Evolutionary conservation across 352 stramenopile genomes (phyloP).

Genomic region (Globisporangium cederbergense): DNA sequence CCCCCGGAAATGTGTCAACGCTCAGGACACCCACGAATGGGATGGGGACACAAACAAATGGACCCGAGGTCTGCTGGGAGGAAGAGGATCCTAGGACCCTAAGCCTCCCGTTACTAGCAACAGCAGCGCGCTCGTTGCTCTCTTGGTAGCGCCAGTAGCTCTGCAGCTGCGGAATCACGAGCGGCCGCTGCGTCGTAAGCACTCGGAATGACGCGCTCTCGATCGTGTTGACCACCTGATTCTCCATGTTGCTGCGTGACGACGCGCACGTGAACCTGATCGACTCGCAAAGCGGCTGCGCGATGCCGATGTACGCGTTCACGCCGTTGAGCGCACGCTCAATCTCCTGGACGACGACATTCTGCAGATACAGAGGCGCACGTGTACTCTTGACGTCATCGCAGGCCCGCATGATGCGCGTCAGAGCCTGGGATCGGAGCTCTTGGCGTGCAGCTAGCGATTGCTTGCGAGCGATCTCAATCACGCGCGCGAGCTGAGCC

Average conservation of each 20-base stretch:
- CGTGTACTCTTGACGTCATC: constrained; percentile 30
- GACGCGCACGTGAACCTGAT: constrained; percentile 56
- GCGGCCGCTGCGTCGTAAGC: constrained; percentile 40
- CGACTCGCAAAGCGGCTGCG: constrained; percentile 43
- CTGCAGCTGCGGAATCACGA: constrained; percentile 53
- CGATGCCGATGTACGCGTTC: constrained; percentile 60
- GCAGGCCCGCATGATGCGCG: constrained; percentile 45
- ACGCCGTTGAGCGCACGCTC: constrained; percentile 55
- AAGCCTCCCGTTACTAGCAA: constrained; percentile 16
- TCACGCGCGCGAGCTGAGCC: constrained; percentile 12
- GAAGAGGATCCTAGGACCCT: constrained; percentile 24
- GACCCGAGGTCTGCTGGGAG: constrained; percentile 12
- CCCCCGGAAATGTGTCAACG: constrained; percentile 64
- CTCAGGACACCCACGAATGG: constrained; percentile 64
- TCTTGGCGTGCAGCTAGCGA: constrained; percentile 7
- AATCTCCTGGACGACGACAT: constrained; percentile 48
- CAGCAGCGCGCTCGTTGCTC: constrained; percentile 11
- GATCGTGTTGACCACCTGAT: constrained; percentile 29
- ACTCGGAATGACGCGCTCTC: constrained; percentile 48
- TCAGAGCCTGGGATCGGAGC: constrained; percentile 34
- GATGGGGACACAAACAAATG: constrained; percentile 69
- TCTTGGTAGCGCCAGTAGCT: constrained; percentile 27
- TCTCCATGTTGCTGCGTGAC: constrained; percentile 45
- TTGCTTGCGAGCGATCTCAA: constrained; percentile 14
- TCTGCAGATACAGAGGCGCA: constrained; percentile 34